phyloP scores from a whole-genome alignment of 805 yeast genomes.

The Lachancea kluyveri region DNA sequence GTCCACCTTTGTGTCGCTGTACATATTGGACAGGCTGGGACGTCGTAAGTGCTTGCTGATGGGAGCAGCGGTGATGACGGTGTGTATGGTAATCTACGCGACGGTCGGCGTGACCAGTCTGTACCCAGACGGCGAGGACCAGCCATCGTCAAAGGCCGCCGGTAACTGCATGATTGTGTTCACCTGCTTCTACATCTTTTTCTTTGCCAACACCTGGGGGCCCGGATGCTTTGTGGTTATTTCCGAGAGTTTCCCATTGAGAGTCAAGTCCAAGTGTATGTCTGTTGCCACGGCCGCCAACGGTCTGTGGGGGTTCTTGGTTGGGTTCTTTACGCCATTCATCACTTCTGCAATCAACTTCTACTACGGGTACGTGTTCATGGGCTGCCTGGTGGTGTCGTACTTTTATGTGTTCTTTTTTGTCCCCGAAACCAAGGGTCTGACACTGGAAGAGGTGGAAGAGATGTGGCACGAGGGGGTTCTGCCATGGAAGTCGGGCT shows the following conservation, averaged over 20 bases:
- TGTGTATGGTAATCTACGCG: slow-evolving; percentile 45
- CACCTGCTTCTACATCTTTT: slow-evolving; percentile 57
- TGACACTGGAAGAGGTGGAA: slow-evolving; percentile 70
- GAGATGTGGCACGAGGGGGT: slow-evolving; percentile 40
- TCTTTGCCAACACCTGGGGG: slow-evolving; percentile 65
- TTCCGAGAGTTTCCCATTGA: slow-evolving; percentile 58
- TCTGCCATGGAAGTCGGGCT: slow-evolving; percentile 37
- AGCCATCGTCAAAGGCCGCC: no score
- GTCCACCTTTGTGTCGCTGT: slow-evolving; percentile 47
- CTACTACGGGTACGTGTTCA: no score
- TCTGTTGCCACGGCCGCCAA: slow-evolving; percentile 52
- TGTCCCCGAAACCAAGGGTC: slow-evolving; percentile 67
- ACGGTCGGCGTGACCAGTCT: slow-evolving; percentile 52
- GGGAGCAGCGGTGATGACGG: slow-evolving; percentile 45
- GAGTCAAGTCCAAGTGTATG: slow-evolving; percentile 49
- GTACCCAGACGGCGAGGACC: slow-evolving; percentile 35
- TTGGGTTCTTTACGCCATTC: no score
- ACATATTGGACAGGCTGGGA: slow-evolving; percentile 48
- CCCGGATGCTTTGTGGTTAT: slow-evolving; percentile 54
- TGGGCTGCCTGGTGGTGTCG: slow-evolving; percentile 42
- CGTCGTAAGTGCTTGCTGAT: slow-evolving; percentile 42
- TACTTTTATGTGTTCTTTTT: slow-evolving; percentile 57
- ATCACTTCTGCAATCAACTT: slow-evolving; percentile 54
- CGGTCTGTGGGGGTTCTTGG: slow-evolving; percentile 56
- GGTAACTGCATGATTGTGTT: no score